Base-by-base conservation (phyloP, 2,329 filamentous ascomycete genomes). In the Fusarium sp. region DNA sequence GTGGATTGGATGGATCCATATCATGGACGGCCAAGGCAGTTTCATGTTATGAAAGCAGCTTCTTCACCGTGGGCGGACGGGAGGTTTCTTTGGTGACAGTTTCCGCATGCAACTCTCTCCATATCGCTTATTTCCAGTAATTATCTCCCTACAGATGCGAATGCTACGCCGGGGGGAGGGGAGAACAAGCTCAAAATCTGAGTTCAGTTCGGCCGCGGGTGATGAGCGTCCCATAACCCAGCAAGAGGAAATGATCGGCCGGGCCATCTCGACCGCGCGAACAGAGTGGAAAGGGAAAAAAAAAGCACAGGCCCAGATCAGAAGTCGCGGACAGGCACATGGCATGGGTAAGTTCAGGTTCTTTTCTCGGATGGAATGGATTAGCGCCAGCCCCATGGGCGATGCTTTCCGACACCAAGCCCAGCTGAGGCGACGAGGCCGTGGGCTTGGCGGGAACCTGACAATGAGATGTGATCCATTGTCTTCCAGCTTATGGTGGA, bases 241-340 rank as follows among this genome's bases (percentile, higher is more conserved):
- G n/a, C 17, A 64, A 68, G 17, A 40, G 71, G 70, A 24, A 73
- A 46, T 67, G 71, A 73, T 73, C 71, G 55, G 55, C 70, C 49
- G 51, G 49, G 63, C 57, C 67, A 73, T 71, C 70, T 58, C 66
- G 36, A 70, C 57, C 10, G 31, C 31, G 31, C n/a, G n/a, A n/a
- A 33, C 66, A 24, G 2, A 17, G 27, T 27, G 38, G n/a, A n/a
- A n/a, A n/a, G n/a, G n/a, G n/a, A n/a, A 53, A 33, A 36, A 58
- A 62, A 66, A 63, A 22, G 66, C 70, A 72, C 55, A 63, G 57
- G 38, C 57, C 57, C 38, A 42, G 36, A 59, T 59, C 36, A 27
- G 33, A 59, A 12, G 57, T 59, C 44, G 44, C 20, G 9, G 66
- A 68, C 70, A 29, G 62, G 49, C 29, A 58, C 62, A 58, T 51